Evolutionary conservation across 1,139 yeast genomes (phyloP), one percentile per base, ranked within the genome.

Genomic region (Pichia sp.): DNA sequence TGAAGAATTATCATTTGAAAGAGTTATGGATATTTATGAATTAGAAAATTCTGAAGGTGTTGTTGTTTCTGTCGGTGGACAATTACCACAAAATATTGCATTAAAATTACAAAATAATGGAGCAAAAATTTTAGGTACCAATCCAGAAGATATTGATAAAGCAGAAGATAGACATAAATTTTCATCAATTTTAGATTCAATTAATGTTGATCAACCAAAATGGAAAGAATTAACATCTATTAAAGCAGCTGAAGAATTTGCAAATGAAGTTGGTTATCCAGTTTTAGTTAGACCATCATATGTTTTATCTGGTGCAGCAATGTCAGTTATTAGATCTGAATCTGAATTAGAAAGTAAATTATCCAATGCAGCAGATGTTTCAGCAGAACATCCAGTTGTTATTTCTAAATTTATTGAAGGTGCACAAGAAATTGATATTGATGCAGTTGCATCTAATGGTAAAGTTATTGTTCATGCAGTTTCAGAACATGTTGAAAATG

Each of bases 101-200:
- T 76, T 92, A 57, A 72, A 77, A 50, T 76, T 92, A 59, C 95
- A 87, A 72, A 75, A 86, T 51, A 76, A 85, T 58, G 92, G 92
- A 51, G 95, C 95, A 61, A 83, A 83, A 54, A 87, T 92, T 43
- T 75, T 92, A 57, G 98, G 98, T 66, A 92, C 98, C 45, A 77
- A 86, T 65, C 98, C 98, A 46, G 86, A 81, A 67, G 95, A 88
- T 68, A 92, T 92, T 63, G 98, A 92, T 71, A 83, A 83, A 66
- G 98, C 98, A 50, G 98, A 92, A 75, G 95, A 92, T 72, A 87
- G 98, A 74, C 96, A 92, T 74, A 90, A 92, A 74, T 92, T 92
- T 71, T 90, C 97, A 33, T 86, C 88, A 53, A 90, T 92, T 62
- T 78, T 92, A 65, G 98, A 92, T 67, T 81, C 92, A 43, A 87